A percentile compares a stretch with the other conserved stretches of the same genome.
Evolutionary conservation across 352 stramenopile genomes (phyloP).

Genomic region (Thraustochytrium sp.): DNA sequence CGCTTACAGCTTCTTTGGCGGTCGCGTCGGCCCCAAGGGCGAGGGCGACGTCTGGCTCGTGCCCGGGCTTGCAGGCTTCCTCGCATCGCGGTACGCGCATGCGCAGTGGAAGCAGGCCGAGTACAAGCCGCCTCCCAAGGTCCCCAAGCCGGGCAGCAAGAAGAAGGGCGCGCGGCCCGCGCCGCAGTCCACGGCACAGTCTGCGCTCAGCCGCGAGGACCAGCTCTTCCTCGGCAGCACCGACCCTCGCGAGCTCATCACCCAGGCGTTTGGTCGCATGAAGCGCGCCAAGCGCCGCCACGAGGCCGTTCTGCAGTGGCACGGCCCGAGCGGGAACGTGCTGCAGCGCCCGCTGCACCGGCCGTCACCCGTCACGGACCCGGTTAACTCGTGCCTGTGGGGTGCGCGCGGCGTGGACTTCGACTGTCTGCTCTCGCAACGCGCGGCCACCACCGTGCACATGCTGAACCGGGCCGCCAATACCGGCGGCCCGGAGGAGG

Average conservation of each 20-base stretch:
- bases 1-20: conserved; percentile 41
- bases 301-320: neutral
- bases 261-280: neutral
- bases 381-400: conserved; percentile 9
- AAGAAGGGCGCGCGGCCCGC: neutral
- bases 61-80: neutral
- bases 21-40: neutral
- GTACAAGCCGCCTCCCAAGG: conserved; percentile 1
- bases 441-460: neutral
- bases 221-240: conserved; percentile 29
- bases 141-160: neutral
- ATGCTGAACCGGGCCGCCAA: conserved; percentile 14
- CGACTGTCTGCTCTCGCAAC: conserved; percentile 14
- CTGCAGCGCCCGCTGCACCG: conserved; percentile 12
- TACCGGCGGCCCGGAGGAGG: neutral
- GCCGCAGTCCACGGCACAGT: neutral
- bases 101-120: conserved; percentile 22
- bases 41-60: conserved; percentile 41
- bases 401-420: conserved; percentile 1
- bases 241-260: neutral
- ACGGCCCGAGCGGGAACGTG: conserved; percentile 12
- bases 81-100: conserved; percentile 24
- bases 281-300: neutral
- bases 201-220: neutral
- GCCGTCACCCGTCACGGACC: neutral